Percentiles rank a stretch among this genome's conserved stretches.
Conservation (phyloP, 805 yeast genomes). For the Ogataea ganodermae region DNA sequence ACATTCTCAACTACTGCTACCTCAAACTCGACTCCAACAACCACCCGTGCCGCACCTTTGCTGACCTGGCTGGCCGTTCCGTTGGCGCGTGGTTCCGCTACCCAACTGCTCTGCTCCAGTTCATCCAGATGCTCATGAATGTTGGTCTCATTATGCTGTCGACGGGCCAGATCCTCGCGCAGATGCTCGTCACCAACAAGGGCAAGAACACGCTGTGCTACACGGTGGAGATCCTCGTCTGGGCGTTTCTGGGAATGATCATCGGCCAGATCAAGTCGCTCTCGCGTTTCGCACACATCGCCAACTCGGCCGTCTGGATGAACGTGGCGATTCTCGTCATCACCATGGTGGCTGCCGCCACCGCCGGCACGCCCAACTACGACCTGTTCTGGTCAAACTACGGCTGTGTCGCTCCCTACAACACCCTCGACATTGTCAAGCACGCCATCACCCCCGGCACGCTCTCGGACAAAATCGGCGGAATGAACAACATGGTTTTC, state of each 20-base stretch:
- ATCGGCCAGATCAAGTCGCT: constrained; percentile 46
- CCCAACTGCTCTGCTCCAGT: constrained; percentile 40
- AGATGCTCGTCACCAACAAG: constrained; percentile 32
- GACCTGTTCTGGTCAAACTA: constrained; percentile 19
- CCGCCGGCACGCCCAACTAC: constrained; percentile 38
- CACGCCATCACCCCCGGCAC: constrained; percentile 30
- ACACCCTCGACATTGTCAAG: constrained; percentile 12
- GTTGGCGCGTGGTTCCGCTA: constrained; percentile 38
- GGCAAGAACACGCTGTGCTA: constrained; percentile 38
- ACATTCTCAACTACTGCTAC: constrained; percentile 38
- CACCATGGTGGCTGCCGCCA: constrained; percentile 45
- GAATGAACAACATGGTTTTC: constrained; percentile 48
- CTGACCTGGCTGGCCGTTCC: constrained; percentile 44
- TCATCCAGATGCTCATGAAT: constrained; percentile 44
- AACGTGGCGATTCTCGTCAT: constrained; percentile 45
- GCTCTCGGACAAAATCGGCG: constrained; percentile 32
- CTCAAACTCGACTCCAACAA: constrained; percentile 42
- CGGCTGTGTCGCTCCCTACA: constrained; percentile 26
- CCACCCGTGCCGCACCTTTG: constrained; percentile 45
- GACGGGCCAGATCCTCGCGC: constrained; percentile 46
- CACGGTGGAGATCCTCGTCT: constrained; percentile 42
- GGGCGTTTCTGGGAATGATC: constrained; percentile 46
- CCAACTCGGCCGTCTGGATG: constrained; percentile 50
- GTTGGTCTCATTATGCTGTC: constrained; percentile 45
- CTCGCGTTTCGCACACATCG: constrained; percentile 42